These are phyloP conservation scores for Solanum pennellii DNA, from an alignment of 257 asterid genomes.

Conservation along the genomic window DNA sequence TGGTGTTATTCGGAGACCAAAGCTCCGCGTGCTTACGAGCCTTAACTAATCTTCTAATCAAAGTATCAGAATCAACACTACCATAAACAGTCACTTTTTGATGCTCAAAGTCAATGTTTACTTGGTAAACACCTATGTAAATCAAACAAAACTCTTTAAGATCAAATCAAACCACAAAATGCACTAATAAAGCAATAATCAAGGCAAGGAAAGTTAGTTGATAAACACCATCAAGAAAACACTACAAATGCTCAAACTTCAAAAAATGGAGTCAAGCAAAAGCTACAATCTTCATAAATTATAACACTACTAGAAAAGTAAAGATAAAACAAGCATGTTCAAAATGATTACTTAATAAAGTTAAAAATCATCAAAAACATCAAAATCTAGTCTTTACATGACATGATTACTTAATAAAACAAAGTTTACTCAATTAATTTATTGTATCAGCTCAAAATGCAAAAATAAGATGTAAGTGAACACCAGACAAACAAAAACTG, in stretches of 20 bases:
- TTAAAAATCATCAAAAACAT: neutral
- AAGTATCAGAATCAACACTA: constrained; percentile 28
- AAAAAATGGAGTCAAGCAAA: neutral
- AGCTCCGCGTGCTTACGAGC: constrained; percentile 72
- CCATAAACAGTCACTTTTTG: constrained; percentile 65
- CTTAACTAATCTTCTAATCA: constrained; percentile 42
- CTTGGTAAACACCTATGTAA: constrained; percentile 57
- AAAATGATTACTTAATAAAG: too few species aligned
- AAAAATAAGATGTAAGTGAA: neutral
- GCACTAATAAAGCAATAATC: neutral
- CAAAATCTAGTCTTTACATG: neutral
- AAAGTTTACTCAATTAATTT: neutral
- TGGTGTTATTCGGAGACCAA: constrained; percentile 31
- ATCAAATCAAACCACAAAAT: neutral
- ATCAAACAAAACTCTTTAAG: neutral
- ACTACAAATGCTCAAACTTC: neutral
- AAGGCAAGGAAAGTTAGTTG: neutral
- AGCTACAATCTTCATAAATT: neutral
- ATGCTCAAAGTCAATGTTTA: constrained; percentile 44
- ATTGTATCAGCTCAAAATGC: neutral
- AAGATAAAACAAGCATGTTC: too few species aligned
- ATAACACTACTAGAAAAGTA: too few species aligned
- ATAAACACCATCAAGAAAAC: neutral
- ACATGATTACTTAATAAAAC: neutral
- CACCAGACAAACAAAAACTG: neutral